These are phyloP conservation scores for Boechera retrofracta DNA, from an alignment of 345 rosid genomes.

Conservation along the genomic window DNA sequence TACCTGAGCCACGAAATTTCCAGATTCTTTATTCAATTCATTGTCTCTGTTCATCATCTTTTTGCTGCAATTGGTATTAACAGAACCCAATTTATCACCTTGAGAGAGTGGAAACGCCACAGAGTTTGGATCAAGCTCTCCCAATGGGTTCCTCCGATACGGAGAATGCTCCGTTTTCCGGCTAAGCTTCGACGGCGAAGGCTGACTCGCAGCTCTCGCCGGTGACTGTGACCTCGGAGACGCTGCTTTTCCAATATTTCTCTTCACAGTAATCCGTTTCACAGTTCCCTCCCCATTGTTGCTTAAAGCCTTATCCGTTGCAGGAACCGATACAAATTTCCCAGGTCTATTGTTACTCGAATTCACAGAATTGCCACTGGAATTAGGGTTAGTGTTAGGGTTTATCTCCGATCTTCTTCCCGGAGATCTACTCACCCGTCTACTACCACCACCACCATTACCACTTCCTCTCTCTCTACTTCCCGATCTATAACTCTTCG, in stretches of 20 bases:
- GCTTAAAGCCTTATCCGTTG: conserved; percentile 68
- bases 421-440: conserved; percentile 87
- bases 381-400: conserved; percentile 42
- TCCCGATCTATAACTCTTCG: conserved; percentile 56
- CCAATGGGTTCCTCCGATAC: conserved; percentile 68
- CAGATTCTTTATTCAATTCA: conserved; percentile 43
- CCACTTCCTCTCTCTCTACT: conserved; percentile 61
- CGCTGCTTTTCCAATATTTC: conserved; percentile 57
- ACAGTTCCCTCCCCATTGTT: conserved; percentile 46
- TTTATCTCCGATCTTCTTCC: conserved; percentile 71
- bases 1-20: conserved; percentile 49
- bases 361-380: conserved; percentile 37
- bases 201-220: conserved; percentile 52
- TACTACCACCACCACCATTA: conserved; percentile 46
- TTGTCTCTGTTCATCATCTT: conserved; percentile 42
- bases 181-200: conserved; percentile 62
- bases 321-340: conserved; percentile 84
- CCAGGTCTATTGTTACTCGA: conserved; percentile 52
- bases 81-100: conserved; percentile 37
- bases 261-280: conserved; percentile 70
- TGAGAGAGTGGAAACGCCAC: conserved; percentile 52
- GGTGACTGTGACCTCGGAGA: conserved; percentile 91
- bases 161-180: conserved; percentile 91
- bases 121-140: conserved; percentile 69
- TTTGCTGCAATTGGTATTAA: conserved; percentile 37